These are phyloP conservation scores for Stephania yunnanensis DNA, from an alignment of 164 flowering plant species.

Conservation along the genomic window DNA sequence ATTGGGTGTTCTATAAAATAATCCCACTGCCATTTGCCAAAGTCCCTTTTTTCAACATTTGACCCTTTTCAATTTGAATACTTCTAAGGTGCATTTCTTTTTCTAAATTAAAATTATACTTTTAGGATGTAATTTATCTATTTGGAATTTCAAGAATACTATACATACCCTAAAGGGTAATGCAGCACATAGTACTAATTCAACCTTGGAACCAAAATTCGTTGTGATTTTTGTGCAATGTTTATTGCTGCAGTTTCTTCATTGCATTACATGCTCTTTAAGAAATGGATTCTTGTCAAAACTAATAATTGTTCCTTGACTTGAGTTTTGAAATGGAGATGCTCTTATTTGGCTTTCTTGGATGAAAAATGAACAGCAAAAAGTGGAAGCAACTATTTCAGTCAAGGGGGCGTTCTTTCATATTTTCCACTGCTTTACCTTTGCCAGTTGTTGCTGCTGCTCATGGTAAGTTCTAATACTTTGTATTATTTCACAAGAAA, in stretches of 20 bases:
- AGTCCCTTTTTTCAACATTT: too few relatives aligned
- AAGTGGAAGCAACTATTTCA: conserved; percentile 78
- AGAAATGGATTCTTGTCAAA: background rate
- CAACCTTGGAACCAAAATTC: too few relatives aligned
- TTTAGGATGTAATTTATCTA: too few relatives aligned
- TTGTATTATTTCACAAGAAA: background rate
- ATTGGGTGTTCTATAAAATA: too few relatives aligned
- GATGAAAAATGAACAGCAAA: conserved; percentile 49
- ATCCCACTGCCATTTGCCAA: too few relatives aligned
- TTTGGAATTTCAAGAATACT: too few relatives aligned
- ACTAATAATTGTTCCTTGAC: background rate
- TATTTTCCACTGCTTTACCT: conserved; percentile 83
- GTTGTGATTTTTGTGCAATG: too few relatives aligned
- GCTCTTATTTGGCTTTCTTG: conserved; percentile 1
- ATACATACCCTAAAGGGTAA: too few relatives aligned
- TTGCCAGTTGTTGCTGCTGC: conserved; percentile 86
- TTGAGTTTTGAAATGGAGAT: background rate
- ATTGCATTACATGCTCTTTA: background rate
- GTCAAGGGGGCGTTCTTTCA: conserved; percentile 85
- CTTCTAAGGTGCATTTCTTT: too few relatives aligned
- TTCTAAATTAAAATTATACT: too few relatives aligned
- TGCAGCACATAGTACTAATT: too few relatives aligned
- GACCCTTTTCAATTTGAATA: too few relatives aligned
- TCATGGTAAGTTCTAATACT: conserved; percentile 38
- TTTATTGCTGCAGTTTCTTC: background rate